Evolutionary conservation across 164 flowering plant species (phyloP).

Genomic region (Tinospora cordifolia): DNA sequence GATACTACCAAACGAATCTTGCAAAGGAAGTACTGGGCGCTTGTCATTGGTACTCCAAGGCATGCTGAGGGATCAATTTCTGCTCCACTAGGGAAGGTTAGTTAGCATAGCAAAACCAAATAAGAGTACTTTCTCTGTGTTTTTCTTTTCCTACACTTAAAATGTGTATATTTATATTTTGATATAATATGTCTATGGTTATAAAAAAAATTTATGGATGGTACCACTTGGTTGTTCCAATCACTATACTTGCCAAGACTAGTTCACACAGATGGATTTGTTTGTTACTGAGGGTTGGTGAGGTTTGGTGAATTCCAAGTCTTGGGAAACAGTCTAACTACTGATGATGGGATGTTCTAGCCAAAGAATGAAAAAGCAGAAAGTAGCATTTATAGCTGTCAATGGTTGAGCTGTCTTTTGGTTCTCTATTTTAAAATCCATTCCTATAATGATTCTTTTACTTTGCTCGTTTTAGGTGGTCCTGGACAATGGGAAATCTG

Average conservation of each 20-base stretch:
- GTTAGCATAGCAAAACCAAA: background rate
- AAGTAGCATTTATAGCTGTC: background rate
- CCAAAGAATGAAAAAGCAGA: background rate
- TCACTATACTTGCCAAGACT: background rate
- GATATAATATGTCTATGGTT: background rate
- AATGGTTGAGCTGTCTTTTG: conserved; percentile 5
- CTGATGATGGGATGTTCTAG: background rate
- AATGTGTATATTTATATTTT: too few relatives aligned
- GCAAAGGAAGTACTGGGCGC: conserved; percentile 73
- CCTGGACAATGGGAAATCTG: conserved; percentile 74
- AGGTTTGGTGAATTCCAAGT: background rate
- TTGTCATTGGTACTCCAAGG: conserved; percentile 81
- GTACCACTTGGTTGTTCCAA: background rate
- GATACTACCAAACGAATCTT: conserved; percentile 33
- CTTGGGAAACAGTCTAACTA: background rate
- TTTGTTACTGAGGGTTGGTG: background rate
- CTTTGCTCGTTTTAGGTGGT: conserved; percentile 47
- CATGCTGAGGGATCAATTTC: conserved; percentile 59
- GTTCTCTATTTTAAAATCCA: too few relatives aligned
- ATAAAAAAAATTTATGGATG: background rate
- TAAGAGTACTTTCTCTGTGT: background rate
- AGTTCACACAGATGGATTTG: background rate
- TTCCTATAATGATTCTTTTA: background rate
- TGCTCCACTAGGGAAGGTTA: conserved; percentile 76
- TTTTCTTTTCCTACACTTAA: background rate